A percentile compares a stretch with the other conserved stretches of the same genome.
Evolutionary conservation across 225 moss, liverwort and hornwort genomes (phyloP).

Genomic region (Climacium dendroides): DNA sequence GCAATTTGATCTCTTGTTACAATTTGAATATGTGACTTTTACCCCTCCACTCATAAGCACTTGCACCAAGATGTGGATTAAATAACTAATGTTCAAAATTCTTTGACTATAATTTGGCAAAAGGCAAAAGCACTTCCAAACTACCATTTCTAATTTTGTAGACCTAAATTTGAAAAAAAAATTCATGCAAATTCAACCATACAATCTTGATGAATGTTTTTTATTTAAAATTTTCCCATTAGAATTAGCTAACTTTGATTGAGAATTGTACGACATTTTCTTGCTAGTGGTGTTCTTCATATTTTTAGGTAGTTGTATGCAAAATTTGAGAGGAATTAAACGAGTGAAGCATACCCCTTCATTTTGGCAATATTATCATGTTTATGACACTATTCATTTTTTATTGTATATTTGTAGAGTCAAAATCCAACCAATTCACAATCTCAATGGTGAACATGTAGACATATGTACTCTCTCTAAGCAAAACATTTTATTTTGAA

Average conservation of each 20-base stretch:
- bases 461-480: neutral
- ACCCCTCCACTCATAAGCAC: rapidly evolving
- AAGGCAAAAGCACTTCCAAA: neutral
- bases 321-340: neutral
- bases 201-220: neutral
- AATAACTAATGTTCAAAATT: neutral
- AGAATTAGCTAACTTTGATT: rapidly evolving
- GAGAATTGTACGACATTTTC: neutral
- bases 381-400: neutral
- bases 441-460: neutral
- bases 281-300: too few species aligned
- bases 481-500: too few species aligned
- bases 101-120: neutral
- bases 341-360: neutral
- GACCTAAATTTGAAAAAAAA: neutral
- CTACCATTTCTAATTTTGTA: neutral
- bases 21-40: neutral
- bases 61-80: neutral
- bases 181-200: neutral
- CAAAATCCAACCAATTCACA: neutral
- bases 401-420: neutral
- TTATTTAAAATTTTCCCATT: rapidly evolving
- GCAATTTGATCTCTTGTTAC: neutral
- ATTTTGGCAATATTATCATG: too few species aligned
- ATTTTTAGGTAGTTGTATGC: neutral